phyloP scores from a whole-genome alignment of 306 rosid genomes.

The Oemleria cerasiformis region DNA sequence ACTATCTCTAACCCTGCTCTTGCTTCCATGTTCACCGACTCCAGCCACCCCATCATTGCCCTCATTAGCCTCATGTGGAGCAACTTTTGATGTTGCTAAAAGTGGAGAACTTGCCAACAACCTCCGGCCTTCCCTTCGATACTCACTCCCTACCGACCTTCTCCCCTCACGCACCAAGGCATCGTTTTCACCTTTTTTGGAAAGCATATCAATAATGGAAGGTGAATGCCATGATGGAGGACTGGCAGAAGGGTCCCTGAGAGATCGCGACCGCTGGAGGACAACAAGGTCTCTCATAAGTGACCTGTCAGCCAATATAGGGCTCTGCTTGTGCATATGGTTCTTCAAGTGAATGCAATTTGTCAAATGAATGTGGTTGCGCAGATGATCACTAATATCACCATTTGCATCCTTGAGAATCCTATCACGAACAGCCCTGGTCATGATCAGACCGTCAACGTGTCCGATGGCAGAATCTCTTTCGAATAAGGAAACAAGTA shows the following conservation, averaged over 20 bases:
- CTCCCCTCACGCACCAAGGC: constrained; percentile 60
- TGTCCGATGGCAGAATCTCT: constrained; percentile 39
- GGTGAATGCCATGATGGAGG: constrained; percentile 95
- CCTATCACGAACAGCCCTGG: constrained; percentile 85
- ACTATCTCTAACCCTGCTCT: constrained; percentile 57
- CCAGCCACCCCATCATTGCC: constrained; percentile 41
- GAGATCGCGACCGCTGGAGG: constrained; percentile 86
- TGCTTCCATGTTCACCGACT: constrained; percentile 53
- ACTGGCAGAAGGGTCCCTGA: constrained; percentile 96
- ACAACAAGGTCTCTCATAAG: constrained; percentile 90
- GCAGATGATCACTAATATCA: constrained; percentile 88
- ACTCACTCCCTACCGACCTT: constrained; percentile 66
- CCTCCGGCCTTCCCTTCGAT: constrained; percentile 63
- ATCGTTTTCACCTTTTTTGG: constrained; percentile 63
- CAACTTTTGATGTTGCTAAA: constrained; percentile 62
- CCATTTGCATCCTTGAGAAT: constrained; percentile 97
- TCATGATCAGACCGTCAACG: constrained; percentile 73
- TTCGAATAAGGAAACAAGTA: constrained; percentile 42
- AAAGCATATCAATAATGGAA: constrained; percentile 67
- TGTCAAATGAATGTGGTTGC: constrained; percentile 95
- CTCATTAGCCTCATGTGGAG: constrained; percentile 56
- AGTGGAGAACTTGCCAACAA: constrained; percentile 71
- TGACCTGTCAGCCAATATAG: constrained; percentile 80
- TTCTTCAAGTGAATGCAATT: constrained; percentile 99
- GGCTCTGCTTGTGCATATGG: constrained; percentile 98